Percentiles rank a stretch among this genome's conserved stretches.
Evolutionary conservation across 139 green algal genomes (phyloP).

Genomic region (Gonium pectorale): DNA sequence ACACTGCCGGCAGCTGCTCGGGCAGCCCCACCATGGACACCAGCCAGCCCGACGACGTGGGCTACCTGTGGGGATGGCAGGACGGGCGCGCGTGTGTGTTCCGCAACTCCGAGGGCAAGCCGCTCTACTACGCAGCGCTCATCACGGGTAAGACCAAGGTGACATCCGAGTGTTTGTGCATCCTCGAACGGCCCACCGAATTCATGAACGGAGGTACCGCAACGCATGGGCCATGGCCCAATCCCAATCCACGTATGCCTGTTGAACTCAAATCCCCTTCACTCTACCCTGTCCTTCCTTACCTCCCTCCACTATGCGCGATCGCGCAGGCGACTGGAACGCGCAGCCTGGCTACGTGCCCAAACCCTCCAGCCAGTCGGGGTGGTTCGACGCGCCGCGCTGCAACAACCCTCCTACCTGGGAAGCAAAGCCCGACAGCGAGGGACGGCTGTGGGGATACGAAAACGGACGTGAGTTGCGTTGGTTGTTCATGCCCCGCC

Average conservation of each 20-base stretch:
- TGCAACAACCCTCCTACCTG: constrained; percentile 32
- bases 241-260: too few relatives aligned
- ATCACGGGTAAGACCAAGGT: constrained; percentile 33
- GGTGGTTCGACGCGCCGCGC: constrained; percentile 39
- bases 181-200: too few relatives aligned
- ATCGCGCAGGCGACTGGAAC: constrained; percentile 27
- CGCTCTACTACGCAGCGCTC: constrained; percentile 26
- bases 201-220: too few relatives aligned
- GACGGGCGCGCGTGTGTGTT: constrained; percentile 44
- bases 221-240: too few relatives aligned
- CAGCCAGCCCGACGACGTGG: constrained; percentile 27
- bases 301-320: too few relatives aligned
- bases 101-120: neutral
- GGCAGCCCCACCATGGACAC: constrained; percentile 11
- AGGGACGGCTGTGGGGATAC: constrained; percentile 35
- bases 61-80: constrained; percentile 52
- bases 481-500: neutral
- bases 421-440: constrained; percentile 10
- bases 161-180: too few relatives aligned
- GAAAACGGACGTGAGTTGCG: too few relatives aligned
- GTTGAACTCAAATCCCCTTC: too few relatives aligned
- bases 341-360: constrained; percentile 34
- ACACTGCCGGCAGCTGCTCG: constrained; percentile 7
- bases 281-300: neutral
- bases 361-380: neutral